phyloP scores from a whole-genome alignment of 2,329 filamentous ascomycete species.

The Plectosphaerella cucumerina region DNA sequence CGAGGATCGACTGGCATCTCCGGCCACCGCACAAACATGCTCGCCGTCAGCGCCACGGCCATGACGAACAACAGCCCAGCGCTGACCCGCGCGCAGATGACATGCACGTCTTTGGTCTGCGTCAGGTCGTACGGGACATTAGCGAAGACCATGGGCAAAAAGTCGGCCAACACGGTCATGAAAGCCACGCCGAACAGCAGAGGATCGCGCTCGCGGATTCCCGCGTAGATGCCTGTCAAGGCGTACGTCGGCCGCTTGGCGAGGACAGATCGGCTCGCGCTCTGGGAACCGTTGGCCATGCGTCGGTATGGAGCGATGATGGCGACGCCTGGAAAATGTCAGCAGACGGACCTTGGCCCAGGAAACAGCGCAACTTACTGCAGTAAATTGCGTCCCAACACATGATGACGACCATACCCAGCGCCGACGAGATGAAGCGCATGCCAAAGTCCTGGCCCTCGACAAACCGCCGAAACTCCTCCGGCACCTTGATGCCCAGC shows the following conservation, averaged over 20 bases:
- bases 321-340: constrained; percentile 32
- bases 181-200: constrained; percentile 36
- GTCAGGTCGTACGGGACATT: constrained; percentile 43
- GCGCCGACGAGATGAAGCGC: constrained; percentile 34
- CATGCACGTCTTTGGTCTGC: constrained; percentile 32
- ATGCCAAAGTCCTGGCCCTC: constrained; percentile 34
- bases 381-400: not conserved
- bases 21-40: constrained; percentile 38
- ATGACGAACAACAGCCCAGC: constrained; percentile 36
- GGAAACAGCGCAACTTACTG: constrained; percentile 13
- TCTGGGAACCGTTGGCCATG: constrained; percentile 28
- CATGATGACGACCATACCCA: constrained; percentile 32
- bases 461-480: not conserved
- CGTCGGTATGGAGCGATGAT: constrained; percentile 39
- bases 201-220: constrained; percentile 28
- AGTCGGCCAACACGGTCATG: constrained; percentile 41
- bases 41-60: constrained; percentile 31
- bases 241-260: constrained; percentile 39
- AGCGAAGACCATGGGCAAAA: constrained; percentile 44
- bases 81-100: constrained; percentile 34
- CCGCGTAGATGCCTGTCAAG: constrained; percentile 37
- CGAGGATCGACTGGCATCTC: constrained; percentile 43
- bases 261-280: constrained; percentile 32
- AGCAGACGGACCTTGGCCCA: constrained; percentile 3
- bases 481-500: constrained; percentile 13